Evolutionary conservation across 1,284 basidiomycete genomes (phyloP).

Genomic region (Trametes versicolor): DNA sequence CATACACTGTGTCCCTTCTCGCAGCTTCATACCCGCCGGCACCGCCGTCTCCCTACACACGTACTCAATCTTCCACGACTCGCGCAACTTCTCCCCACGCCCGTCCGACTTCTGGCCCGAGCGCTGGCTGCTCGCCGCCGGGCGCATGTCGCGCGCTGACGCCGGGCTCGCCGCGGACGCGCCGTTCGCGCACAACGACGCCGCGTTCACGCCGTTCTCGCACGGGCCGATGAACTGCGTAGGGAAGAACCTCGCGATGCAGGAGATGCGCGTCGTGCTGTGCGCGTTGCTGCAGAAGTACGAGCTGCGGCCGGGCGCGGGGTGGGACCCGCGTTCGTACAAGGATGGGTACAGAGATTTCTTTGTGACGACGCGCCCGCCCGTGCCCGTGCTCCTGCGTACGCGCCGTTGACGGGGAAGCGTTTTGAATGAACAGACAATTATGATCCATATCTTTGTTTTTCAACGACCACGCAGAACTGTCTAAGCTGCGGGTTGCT

Average conservation of each 20-base stretch:
- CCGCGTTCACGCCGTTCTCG: slow-evolving; percentile 43
- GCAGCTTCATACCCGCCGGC: slow-evolving; percentile 39
- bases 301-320: slow-evolving; percentile 33
- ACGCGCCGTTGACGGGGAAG: too few species aligned
- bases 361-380: slow-evolving; percentile 28
- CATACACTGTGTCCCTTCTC: background rate
- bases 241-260: slow-evolving; percentile 43
- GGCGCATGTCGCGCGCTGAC: slow-evolving; percentile 5
- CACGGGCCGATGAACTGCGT: slow-evolving; percentile 43
- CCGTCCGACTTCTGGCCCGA: slow-evolving; percentile 42
- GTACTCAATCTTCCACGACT: slow-evolving; percentile 41
- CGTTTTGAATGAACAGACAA: too few species aligned
- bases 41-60: slow-evolving; percentile 35
- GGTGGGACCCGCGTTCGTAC: slow-evolving; percentile 33
- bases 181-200: slow-evolving; percentile 32
- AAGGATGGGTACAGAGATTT: slow-evolving; percentile 31
- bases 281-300: slow-evolving; percentile 38
- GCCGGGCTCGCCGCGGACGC: background rate
- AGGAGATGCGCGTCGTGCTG: slow-evolving; percentile 33
- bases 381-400: slow-evolving; percentile 22
- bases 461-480: too few species aligned
- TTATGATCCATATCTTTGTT: too few species aligned
- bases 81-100: slow-evolving; percentile 42
- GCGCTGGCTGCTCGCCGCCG: slow-evolving; percentile 40
- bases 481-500: too few species aligned